These are phyloP conservation scores for Pyrus betulifolia DNA, from an alignment of 306 rosid genomes.

Conservation along the genomic window DNA sequence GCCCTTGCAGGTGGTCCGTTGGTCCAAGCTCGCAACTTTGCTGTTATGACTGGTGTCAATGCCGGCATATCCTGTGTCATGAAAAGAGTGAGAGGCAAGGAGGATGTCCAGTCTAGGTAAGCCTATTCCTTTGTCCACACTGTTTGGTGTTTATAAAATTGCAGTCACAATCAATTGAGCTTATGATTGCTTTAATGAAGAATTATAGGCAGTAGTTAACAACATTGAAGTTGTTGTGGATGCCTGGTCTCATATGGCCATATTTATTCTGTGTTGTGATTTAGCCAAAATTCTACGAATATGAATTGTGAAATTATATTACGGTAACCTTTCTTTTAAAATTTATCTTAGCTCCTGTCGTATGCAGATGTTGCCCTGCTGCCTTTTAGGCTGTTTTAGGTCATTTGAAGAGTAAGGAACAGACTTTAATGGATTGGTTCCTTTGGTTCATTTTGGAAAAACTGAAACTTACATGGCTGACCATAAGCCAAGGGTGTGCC, in stretches of 20 bases:
- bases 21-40: conserved; percentile 91
- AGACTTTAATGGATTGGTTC: not conserved
- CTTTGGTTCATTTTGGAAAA: not conserved
- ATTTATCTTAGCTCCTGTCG: not conserved
- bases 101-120: conserved; percentile 87
- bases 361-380: not conserved
- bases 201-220: not conserved
- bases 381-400: not conserved
- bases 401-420: not conserved
- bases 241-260: not conserved
- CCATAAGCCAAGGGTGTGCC: not conserved
- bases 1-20: conserved; percentile 91
- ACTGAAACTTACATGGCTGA: not conserved
- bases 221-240: not conserved
- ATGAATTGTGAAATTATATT: not conserved
- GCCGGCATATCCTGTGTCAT: conserved; percentile 88
- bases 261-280: not conserved
- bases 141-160: not conserved
- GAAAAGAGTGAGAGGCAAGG: conserved; percentile 94
- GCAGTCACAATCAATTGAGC: not conserved
- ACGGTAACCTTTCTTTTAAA: not conserved
- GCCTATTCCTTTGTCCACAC: conserved; percentile 1
- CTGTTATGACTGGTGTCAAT: conserved; percentile 94
- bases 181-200: not conserved
- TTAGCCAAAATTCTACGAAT: not conserved